Base-by-base conservation (phyloP, 2,329 filamentous ascomycete species). In the Hyphodiscus sp. region DNA sequence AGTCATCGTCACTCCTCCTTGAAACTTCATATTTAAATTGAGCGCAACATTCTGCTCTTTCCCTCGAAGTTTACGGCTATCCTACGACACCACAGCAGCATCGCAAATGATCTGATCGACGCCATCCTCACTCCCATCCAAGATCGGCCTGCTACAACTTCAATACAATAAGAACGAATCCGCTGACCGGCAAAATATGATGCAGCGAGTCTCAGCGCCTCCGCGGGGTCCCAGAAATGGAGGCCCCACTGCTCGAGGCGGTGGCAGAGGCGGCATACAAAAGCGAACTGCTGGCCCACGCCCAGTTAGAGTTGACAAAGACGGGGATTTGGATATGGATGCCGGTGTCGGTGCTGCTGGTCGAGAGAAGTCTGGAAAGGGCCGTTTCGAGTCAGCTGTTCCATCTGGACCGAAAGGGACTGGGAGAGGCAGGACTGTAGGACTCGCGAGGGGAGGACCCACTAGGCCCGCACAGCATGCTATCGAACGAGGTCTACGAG, bases 261-360 rank as follows among this genome's bases (percentile, higher is more conserved):
- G 56, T 51, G 53, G 58, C 49, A 71, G 76, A 55, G 76, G 76
- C 51, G 76, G 76, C 38, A 78, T 80, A 51, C 71, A 74, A 58
- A 80, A 80, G 69, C 72, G 74, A 56, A 69, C 69, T 50, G 44
- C 50, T 18, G 67, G 65, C 48, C 63, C 69, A n/a, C 33, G 33
- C 19, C 59, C 65, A 23, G 65, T 68, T 48, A 71, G 75, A 54
- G 68, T 77, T 50, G 81, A 85, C 65, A 76, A 74, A 62, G 82
- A 85, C 72, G 82, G 82, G 33, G 82, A 85, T 65, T 66, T 84
- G 55, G 71, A 76, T 45, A 85, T 85, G 81, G 79, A 77, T 63
- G 68, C 71, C 5, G 47, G 33, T 30, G 67, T 65, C 50, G 64
- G 61, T 19, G 61, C 66, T 49, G 58, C 54, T 29, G 62, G 60